phyloP scores from a whole-genome alignment of 1,139 yeast genomes.

The Kodamaea ohmeri region DNA sequence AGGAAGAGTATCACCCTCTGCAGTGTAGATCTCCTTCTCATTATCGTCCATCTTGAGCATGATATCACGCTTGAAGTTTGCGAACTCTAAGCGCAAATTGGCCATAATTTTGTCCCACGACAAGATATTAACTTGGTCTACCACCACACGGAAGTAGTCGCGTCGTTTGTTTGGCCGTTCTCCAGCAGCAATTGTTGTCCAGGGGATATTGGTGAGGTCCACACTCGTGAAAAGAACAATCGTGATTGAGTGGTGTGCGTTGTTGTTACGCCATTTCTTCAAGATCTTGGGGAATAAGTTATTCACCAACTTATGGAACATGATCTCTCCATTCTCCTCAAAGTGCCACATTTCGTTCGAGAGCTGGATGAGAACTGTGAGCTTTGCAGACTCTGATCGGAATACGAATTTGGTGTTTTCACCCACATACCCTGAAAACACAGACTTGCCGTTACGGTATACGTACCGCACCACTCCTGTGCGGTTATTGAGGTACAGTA shows the following conservation, averaged over 20 bases:
- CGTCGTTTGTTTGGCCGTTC: conserved; percentile 65
- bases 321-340: conserved; percentile 92
- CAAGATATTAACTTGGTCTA: conserved; percentile 85
- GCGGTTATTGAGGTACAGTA: conserved; percentile 60
- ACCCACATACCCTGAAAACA: conserved; percentile 66
- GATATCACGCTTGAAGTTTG: conserved; percentile 72
- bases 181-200: conserved; percentile 62
- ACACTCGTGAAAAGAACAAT: conserved; percentile 85
- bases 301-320: conserved; percentile 89
- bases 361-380: conserved; percentile 80
- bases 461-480: conserved; percentile 62
- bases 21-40: conserved; percentile 26
- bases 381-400: conserved; percentile 85
- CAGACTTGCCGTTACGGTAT: conserved; percentile 66
- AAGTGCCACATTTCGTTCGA: conserved; percentile 98
- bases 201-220: conserved; percentile 59
- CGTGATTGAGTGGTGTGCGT: conserved; percentile 88
- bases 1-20: conserved; percentile 68
- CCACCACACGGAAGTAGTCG: conserved; percentile 90
- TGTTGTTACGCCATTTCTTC: conserved; percentile 80
- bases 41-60: conserved; percentile 48
- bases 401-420: conserved; percentile 76
- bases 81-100: conserved; percentile 77
- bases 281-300: conserved; percentile 88
- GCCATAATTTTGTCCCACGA: conserved; percentile 94